Percentiles rank a stretch among this genome's conserved stretches.
Conservation (phyloP, 768 basidiomycete species). For the Pisolithus sp. region DNA sequence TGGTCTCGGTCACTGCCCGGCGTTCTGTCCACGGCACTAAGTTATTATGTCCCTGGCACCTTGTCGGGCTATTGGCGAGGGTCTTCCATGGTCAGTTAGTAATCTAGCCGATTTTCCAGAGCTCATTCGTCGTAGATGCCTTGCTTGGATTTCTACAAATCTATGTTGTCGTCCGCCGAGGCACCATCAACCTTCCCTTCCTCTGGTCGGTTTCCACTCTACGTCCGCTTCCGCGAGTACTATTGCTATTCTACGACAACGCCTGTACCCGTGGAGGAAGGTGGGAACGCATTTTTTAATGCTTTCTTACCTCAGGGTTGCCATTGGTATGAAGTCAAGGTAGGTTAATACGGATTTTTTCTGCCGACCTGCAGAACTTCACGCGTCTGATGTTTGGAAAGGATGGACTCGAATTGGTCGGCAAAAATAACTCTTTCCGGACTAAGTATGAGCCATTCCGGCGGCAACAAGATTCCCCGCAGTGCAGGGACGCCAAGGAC, state of each 20-base stretch:
- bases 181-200: conserved; percentile 31
- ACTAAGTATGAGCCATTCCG: conserved; percentile 35
- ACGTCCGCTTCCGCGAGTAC: conserved; percentile 43
- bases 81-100: conserved; percentile 37
- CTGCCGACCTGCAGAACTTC: neutral
- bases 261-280: conserved; percentile 31
- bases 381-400: conserved; percentile 3
- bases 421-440: conserved; percentile 30
- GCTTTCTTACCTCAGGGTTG: conserved; percentile 42
- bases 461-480: conserved; percentile 12
- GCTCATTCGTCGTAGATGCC: conserved; percentile 29
- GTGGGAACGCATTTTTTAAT: conserved; percentile 33
- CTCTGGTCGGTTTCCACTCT: conserved; percentile 41
- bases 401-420: conserved; percentile 25
- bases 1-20: conserved; percentile 18
- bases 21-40: neutral
- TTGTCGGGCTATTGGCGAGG: conserved; percentile 47
- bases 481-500: conserved; percentile 10
- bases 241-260: conserved; percentile 31
- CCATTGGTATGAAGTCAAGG: conserved; percentile 29
- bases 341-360: neutral
- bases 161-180: conserved; percentile 29
- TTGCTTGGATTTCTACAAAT: conserved; percentile 31
- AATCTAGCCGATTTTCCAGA: neutral
- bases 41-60: conserved; percentile 36